phyloP scores from a whole-genome alignment of 192 early-diverging fungal genomes.

The Entomortierella chlamydospora region DNA sequence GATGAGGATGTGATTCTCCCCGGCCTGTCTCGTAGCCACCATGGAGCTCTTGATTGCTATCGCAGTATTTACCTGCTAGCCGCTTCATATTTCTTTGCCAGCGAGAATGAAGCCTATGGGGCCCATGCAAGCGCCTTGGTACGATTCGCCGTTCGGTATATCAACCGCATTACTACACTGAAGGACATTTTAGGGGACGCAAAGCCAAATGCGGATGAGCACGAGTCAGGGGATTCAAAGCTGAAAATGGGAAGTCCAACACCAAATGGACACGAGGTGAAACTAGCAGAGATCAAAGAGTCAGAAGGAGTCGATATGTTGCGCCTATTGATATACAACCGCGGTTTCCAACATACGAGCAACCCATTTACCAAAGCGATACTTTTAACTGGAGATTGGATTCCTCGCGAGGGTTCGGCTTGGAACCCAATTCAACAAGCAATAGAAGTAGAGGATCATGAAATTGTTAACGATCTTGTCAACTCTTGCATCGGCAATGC shows the following conservation, averaged over 20 bases:
- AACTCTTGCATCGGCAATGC: conserved; percentile 39
- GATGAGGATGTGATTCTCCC: conserved; percentile 2
- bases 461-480: conserved; percentile 19
- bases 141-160: conserved; percentile 28
- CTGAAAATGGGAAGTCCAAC: no score
- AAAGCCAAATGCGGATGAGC: no score
- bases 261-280: no score
- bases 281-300: no score
- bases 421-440: no score
- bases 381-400: conserved; percentile 27
- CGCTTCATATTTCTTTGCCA: conserved; percentile 9
- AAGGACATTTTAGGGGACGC: no score
- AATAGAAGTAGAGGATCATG: conserved; percentile 19
- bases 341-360: conserved; percentile 1
- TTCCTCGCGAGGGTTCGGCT: conserved; percentile 40
- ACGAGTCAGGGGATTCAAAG: no score
- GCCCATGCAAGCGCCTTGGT: conserved; percentile 31
- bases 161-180: conserved; percentile 19
- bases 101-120: conserved; percentile 15
- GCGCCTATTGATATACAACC: conserved; percentile 14
- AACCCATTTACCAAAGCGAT: conserved; percentile 27
- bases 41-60: conserved; percentile 20
- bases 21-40: not conserved
- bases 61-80: conserved; percentile 39
- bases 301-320: conserved; percentile 7